Percentiles rank a stretch among this genome's conserved stretches.
These are phyloP conservation scores for Epichloe glyceriae DNA, from an alignment of 2,329 filamentous ascomycete species.

Conservation along the genomic window DNA sequence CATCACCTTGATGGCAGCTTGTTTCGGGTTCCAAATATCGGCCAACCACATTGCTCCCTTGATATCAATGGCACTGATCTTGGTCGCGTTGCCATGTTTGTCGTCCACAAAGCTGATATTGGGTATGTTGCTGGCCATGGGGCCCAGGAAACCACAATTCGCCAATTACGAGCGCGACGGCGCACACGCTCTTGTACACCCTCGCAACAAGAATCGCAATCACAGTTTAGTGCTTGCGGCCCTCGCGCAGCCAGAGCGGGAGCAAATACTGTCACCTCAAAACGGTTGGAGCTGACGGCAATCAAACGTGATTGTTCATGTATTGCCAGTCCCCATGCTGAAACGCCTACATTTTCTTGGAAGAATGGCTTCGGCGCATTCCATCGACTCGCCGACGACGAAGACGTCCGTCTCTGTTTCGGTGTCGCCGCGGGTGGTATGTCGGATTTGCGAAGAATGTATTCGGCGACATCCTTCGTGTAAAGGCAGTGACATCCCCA, in stretches of 20 bases:
- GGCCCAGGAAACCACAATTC: constrained; percentile 33
- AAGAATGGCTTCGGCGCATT: constrained; percentile 43
- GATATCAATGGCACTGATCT: constrained; percentile 39
- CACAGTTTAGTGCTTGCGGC: background rate
- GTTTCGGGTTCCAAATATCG: constrained; percentile 34
- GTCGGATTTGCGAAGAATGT: constrained; percentile 21
- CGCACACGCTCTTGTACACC: constrained; percentile 22
- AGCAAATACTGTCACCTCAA: constrained; percentile 40
- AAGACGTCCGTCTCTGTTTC: constrained; percentile 1
- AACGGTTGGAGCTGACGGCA: constrained; percentile 68
- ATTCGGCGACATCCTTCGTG: constrained; percentile 37
- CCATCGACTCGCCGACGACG: background rate
- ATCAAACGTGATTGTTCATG: constrained; percentile 73
- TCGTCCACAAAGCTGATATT: constrained; percentile 39
- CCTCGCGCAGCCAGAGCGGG: constrained; percentile 22
- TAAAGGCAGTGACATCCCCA: constrained; percentile 61
- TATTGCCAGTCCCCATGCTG: constrained; percentile 81
- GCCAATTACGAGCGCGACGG: constrained; percentile 33
- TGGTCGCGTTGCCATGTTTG: constrained; percentile 32
- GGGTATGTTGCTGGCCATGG: constrained; percentile 34
- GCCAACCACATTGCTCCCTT: constrained; percentile 34
- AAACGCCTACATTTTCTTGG: constrained; percentile 58
- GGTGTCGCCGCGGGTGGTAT: constrained; percentile 1
- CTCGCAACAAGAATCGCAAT: constrained; percentile 5
- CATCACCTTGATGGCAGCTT: constrained; percentile 15